Evolutionary conservation across 176 grass and related monocot genomes (phyloP), one percentile per base, ranked within the genome.

Genomic region (Puya raimondii): DNA sequence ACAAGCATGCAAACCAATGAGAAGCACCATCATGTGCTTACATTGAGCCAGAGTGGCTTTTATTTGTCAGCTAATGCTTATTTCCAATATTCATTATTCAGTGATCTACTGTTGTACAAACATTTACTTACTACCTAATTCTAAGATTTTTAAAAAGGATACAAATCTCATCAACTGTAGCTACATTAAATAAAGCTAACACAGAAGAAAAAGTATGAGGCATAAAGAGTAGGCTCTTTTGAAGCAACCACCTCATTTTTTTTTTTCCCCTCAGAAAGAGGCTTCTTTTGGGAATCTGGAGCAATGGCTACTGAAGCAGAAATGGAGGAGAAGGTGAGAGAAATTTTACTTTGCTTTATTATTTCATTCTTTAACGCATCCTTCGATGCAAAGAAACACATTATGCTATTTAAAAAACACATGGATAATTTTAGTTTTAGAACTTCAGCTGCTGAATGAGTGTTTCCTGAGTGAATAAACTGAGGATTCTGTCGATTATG

Each of bases 311-410:
- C 65, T 48, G 33, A 67, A 67, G 65, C 65, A 47, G 33, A 16
- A 67, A 67, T 67, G 29, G 27, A 47, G 65, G 65, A 48, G 29
- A 67, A 67, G 65, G 65, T 67, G 16, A 67, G 65, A 9, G 14
- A 67, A 61, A 20, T 9, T 20, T 61, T 18, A 11, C 56, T 20
- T 61, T n/a, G 8, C 7, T 18, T 20, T 22, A 18, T 18, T 10
- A 9, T 61, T 61, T 61, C n/a, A 10, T 61, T 13, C 56, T 61
- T 61, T 20, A 6, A 6, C 4, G 16, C 56, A 13, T 61, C 7
- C 56, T 20, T 61, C 56, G 4, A 42, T 61, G 9, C 21, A 61
- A 20, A 61, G 21, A 22, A 18, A 61, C 17, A 2, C 56, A 61
- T 61, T 16, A 61, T 16, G 10, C 10, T 18, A 9, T 20, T 56